Base-by-base conservation (phyloP, 2,329 filamentous ascomycete genomes). In the Curvularia sp. region DNA sequence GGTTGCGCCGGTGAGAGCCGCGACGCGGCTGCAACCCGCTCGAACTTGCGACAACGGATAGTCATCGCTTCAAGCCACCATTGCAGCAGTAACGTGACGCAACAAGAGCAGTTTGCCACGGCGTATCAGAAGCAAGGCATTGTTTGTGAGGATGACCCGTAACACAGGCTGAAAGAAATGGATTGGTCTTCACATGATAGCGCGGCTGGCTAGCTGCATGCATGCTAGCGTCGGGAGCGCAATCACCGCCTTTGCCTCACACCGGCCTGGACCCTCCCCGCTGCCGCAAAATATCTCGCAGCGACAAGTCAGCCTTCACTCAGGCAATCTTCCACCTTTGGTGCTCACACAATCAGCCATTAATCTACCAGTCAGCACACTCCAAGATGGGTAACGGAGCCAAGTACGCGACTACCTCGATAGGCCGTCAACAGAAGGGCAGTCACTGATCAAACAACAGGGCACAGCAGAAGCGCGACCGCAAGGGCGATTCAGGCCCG, bases 381-480 rank as follows among this genome's bases (percentile, higher is more conserved):
- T 57, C 58, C 61, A 65, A 50, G 26, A 76, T 77, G 74, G 74
- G 74, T 59, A 77, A 77, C 73, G 74, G 74, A 70, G 71, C 71
- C 51, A 76, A 73, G 74, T 76, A 74, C 49, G 70, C n/a, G 38
- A 28, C 9, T 26, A 10, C 28, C 46, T 43, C 31, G 22, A 46
- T 26, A 3, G 18, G 24, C 15, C 15, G 12, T 49, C 28, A 24
- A 24, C 24, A 35, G 53, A 24, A 42, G 44, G 52, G 39, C 60
- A 43, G 20, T 49, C 18, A 59, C 66, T 74, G 55, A 75, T 66
- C n/a, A 31, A 12, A 50, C 10, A 8, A 10, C 54, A 76, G 73
- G 63, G 75, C 75, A 67, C 68, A 72, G 61, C 75, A 77, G 63
- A 77, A 77, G 68, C 73, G 75, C 59, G 75, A 77, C 59, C 72